These are phyloP conservation scores for Lactarius psammicola DNA, from an alignment of 768 basidiomycete genomes.

Conservation along the genomic window DNA sequence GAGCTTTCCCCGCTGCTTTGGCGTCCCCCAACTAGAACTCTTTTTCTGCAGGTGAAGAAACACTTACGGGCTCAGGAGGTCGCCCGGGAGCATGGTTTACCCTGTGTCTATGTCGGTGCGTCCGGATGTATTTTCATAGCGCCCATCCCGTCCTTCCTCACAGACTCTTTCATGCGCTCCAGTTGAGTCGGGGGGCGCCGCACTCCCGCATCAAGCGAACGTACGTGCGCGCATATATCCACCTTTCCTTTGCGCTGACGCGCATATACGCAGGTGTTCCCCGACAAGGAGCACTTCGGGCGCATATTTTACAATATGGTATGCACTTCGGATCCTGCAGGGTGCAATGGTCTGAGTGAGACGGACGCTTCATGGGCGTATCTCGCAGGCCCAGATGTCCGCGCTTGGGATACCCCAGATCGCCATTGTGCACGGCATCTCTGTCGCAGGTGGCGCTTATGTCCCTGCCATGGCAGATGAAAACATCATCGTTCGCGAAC, in stretches of 20 bases:
- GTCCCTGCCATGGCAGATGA: constrained; percentile 97
- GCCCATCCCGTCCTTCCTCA: constrained; percentile 17
- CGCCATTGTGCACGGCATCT: constrained; percentile 91
- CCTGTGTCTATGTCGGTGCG: constrained; percentile 90
- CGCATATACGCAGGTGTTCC: constrained; percentile 59
- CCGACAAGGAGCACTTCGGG: constrained; percentile 94
- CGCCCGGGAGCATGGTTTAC: constrained; percentile 84
- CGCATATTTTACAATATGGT: constrained; percentile 98
- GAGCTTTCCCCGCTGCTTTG: neutral
- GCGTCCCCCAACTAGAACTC: neutral
- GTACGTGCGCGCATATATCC: constrained; percentile 36
- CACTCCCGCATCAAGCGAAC: constrained; percentile 88
- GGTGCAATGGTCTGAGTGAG: constrained; percentile 3
- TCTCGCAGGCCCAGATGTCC: constrained; percentile 81
- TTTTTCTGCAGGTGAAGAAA: constrained; percentile 72
- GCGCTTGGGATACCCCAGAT: constrained; percentile 89
- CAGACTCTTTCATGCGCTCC: constrained; percentile 1
- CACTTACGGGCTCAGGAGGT: constrained; percentile 93
- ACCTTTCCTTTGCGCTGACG: neutral
- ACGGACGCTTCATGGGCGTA: neutral
- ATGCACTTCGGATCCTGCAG: constrained; percentile 22
- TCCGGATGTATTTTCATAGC: constrained; percentile 15
- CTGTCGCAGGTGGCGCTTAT: constrained; percentile 91
- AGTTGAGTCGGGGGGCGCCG: constrained; percentile 96
- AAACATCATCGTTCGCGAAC: constrained; percentile 85